Evolutionary conservation across 2,329 filamentous ascomycete genomes (phyloP).

Genomic region (Dothideomycetes sp.): DNA sequence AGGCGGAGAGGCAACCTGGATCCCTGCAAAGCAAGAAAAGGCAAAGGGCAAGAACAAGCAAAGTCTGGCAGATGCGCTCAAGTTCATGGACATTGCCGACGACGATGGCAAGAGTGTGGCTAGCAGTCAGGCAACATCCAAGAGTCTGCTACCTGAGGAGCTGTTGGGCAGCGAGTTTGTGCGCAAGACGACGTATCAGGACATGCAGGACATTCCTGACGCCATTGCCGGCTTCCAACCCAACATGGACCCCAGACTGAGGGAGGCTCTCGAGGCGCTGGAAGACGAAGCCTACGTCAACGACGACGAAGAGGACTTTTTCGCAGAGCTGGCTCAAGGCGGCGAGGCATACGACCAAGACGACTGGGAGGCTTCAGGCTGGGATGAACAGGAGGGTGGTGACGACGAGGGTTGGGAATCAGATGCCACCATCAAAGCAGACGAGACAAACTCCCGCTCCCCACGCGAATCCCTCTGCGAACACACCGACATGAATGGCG

Average conservation of each 20-base stretch:
- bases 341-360: conserved; percentile 63
- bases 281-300: conserved; percentile 95
- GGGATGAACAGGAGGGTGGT: conserved; percentile 23
- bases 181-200: conserved; percentile 69
- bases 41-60: conserved; percentile 65
- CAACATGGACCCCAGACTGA: conserved; percentile 88
- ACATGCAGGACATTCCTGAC: conserved; percentile 87
- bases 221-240: conserved; percentile 88
- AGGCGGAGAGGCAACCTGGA: conserved; percentile 58
- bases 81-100: conserved; percentile 37
- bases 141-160: conserved; percentile 54
- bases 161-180: conserved; percentile 72
- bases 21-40: conserved; percentile 47
- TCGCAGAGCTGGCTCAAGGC: conserved; percentile 59
- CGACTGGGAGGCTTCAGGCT: conserved; percentile 61
- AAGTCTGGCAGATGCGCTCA: conserved; percentile 72
- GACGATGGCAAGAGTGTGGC: conserved; percentile 30
- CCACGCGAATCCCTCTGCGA: conserved; percentile 24
- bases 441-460: conserved; percentile 11
- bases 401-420: conserved; percentile 89
- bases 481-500: too few relatives aligned
- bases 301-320: conserved; percentile 72
- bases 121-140: conserved; percentile 23
- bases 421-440: conserved; percentile 72
- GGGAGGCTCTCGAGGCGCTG: conserved; percentile 84